Percentiles rank a stretch among this genome's conserved stretches.
phyloP scores from a whole-genome alignment of 164 flowering plant species.

The Sedum album region DNA sequence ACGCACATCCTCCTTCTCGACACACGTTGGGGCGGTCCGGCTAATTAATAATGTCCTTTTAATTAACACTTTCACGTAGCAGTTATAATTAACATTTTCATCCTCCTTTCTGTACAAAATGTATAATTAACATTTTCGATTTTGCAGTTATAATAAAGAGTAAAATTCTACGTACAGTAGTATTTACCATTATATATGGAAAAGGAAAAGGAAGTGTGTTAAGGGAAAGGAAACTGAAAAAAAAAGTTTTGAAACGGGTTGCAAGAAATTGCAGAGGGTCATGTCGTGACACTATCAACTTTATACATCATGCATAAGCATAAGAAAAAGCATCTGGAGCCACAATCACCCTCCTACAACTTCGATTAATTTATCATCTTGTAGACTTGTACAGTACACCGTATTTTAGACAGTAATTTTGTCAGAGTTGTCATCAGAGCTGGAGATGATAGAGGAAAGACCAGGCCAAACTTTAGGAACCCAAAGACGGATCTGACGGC shows the following conservation, averaged over 20 bases:
- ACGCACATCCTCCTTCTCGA: not conserved
- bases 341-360: not conserved
- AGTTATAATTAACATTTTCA: too few relatives aligned
- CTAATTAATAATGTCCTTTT: too few relatives aligned
- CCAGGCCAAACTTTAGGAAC: not conserved
- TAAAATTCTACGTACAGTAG: not conserved
- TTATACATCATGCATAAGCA: constrained; percentile 8
- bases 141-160: too few relatives aligned
- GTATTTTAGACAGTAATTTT: too few relatives aligned
- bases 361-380: not conserved
- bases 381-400: too few relatives aligned
- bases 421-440: not conserved
- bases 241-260: not conserved
- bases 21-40: too few relatives aligned
- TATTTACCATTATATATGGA: not conserved
- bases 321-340: not conserved
- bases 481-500: constrained; percentile 2
- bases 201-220: not conserved
- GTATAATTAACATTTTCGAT: too few relatives aligned
- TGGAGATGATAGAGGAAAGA: not conserved
- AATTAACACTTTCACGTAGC: too few relatives aligned
- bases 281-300: constrained; percentile 4
- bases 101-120: too few relatives aligned
- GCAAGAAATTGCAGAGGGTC: constrained; percentile 2
- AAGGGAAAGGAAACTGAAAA: not conserved